phyloP scores from a whole-genome alignment of 106 monocot species.

The Allium fistulosum region DNA sequence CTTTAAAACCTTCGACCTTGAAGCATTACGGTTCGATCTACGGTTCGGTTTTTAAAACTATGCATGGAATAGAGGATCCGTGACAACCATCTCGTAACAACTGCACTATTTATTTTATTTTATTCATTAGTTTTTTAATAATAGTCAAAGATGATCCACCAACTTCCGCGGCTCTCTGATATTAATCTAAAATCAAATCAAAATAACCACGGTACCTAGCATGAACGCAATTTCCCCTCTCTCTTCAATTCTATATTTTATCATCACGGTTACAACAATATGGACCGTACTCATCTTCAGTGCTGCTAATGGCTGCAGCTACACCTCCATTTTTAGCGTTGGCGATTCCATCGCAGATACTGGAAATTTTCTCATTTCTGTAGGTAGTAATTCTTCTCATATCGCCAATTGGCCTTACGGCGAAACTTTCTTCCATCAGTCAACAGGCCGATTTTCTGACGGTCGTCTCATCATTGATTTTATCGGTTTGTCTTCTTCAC shows the following conservation, averaged over 20 bases:
- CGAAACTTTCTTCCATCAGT: conserved; percentile 31
- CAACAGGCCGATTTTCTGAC: conserved; percentile 11
- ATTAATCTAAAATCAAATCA: no score
- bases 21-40: no score
- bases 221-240: neutral
- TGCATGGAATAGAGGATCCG: no score
- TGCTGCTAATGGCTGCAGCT: conserved; percentile 4
- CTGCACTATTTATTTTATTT: no score
- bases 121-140: no score
- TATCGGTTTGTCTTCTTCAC: conserved; percentile 5
- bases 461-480: conserved; percentile 13
- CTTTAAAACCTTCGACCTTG: no score
- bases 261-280: neutral
- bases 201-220: neutral
- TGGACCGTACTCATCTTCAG: neutral
- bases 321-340: conserved; percentile 40
- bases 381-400: neutral
- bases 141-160: no score
- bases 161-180: no score
- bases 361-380: conserved; percentile 30
- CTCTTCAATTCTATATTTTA: neutral
- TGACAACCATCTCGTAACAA: no score
- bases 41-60: no score
- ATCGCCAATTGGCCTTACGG: conserved; percentile 27
- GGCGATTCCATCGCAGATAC: conserved; percentile 58